These are phyloP conservation scores for Globisporangium sylvaticum DNA, from an alignment of 352 stramenopile genomes.

Conservation along the genomic window DNA sequence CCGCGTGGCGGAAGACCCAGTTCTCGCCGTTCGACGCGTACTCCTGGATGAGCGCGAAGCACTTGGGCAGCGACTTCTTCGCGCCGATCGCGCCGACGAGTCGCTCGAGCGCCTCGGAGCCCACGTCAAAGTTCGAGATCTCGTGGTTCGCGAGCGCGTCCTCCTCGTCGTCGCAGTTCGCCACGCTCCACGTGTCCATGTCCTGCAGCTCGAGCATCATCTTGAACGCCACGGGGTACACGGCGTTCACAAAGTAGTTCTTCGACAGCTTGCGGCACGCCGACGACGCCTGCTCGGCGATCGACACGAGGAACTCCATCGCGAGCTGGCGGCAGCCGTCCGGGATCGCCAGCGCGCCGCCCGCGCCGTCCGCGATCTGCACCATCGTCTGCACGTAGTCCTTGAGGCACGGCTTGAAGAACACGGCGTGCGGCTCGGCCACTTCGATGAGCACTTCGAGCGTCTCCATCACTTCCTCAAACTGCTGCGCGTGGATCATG, in stretches of 20 bases:
- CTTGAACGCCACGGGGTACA: conserved; percentile 78
- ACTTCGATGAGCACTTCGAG: conserved; percentile 84
- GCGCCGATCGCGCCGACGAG: conserved; percentile 60
- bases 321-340: conserved; percentile 74
- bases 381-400: conserved; percentile 74
- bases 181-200: conserved; percentile 63
- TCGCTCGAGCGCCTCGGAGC: conserved; percentile 72
- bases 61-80: conserved; percentile 70
- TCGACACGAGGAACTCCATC: conserved; percentile 82
- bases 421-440: conserved; percentile 59
- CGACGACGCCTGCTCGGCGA: conserved; percentile 64
- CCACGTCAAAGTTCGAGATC: conserved; percentile 87
- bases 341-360: conserved; percentile 22
- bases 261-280: conserved; percentile 65
- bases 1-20: conserved; percentile 75
- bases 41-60: conserved; percentile 73
- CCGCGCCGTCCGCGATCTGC: conserved; percentile 48
- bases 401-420: conserved; percentile 58
- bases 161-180: conserved; percentile 65
- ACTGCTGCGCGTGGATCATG: conserved; percentile 46
- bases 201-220: conserved; percentile 85
- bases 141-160: conserved; percentile 53
- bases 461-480: conserved; percentile 72
- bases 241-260: conserved; percentile 66
- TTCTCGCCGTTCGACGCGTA: conserved; percentile 55